Conservation (phyloP, 495 filamentous ascomycete species). For the Aspergillus sparsus region DNA sequence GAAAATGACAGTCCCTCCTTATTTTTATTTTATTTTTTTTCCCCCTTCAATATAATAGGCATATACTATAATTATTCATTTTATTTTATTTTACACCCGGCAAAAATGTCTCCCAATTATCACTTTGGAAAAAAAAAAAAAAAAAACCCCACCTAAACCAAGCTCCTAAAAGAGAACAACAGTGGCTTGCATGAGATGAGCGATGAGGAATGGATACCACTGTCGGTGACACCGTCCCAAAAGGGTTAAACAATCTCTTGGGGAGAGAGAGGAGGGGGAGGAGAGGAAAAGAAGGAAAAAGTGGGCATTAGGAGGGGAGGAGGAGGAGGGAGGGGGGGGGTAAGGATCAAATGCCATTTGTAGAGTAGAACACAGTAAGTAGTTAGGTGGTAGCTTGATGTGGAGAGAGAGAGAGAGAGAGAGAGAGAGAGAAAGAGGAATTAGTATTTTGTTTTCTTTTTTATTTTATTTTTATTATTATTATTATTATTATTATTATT, state of each 20-base stretch:
- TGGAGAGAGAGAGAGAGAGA: slow-evolving; percentile 1
- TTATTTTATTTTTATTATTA: slow-evolving; percentile 4
- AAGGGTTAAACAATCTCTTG: slow-evolving; percentile 18
- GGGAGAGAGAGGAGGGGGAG: slow-evolving; percentile 9
- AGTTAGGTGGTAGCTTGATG: background rate
- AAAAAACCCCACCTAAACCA: background rate
- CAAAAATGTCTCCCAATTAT: background rate
- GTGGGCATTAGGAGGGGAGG: background rate
- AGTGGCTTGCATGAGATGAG: slow-evolving; percentile 42
- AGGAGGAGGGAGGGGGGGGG: background rate
- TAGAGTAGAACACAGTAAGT: background rate
- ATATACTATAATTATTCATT: background rate
- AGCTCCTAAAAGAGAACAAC: slow-evolving; percentile 19
- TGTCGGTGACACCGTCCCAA: slow-evolving; percentile 35
- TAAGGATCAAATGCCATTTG: background rate
- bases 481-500: slow-evolving; percentile 16
- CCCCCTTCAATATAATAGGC: background rate
- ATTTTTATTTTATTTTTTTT: background rate
- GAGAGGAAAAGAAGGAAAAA: slow-evolving; percentile 19
- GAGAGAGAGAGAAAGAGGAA: background rate
- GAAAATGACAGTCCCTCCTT: no score
- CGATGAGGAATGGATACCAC: slow-evolving; percentile 26
- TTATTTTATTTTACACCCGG: background rate
- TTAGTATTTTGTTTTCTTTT: background rate
- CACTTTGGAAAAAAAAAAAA: no score